Base-by-base conservation (phyloP, 495 filamentous ascomycete genomes). In the Ramalina peruviana region DNA sequence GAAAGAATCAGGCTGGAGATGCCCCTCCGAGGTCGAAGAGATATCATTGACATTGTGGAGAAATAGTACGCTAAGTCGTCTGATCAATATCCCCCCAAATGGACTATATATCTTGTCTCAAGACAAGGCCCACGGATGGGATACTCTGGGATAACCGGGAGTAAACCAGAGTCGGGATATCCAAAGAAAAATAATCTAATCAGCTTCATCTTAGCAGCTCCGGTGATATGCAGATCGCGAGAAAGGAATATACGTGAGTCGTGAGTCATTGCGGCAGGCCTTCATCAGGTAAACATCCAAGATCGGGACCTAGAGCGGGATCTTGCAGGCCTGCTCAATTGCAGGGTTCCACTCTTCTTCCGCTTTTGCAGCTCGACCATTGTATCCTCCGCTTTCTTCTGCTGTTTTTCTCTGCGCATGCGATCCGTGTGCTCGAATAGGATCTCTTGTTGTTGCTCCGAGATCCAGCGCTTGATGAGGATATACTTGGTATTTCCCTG, bases 401-500 rank as follows among this genome's bases (percentile, higher is more conserved):
- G 60, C 42, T 65, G 53, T 51, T 71, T 71, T 56, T 62, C 60
- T 54, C 82, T 72, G 30, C 83, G 76, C 52, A 85, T 54, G 44
- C 75, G 68, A 49, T 72, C 67, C 10, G 83, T 85, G 67, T 89
- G 83, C 12, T 74, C 67, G 68, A 85, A 89, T 43, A 89, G 76
- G 43, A 79, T 64, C 41, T 83, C 73, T 57, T 87, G 85, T 57
- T 86, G 75, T 53, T 78, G 72, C 62, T 87, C 80, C 38, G 72
- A 71, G 53, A 89, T 78, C 79, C 78, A 87, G 48, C 76, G 71
- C 62, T 85, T 85, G 70, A 89, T 86, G 49, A 89, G 64, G 48
- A 89, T 71, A 54, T 79, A 88, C 47, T 83, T 78, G 43, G 74
- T 70, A 54, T 89, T 82, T 67, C 74, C 58, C 62, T 65, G 33